phyloP scores from a whole-genome alignment of 2,329 filamentous ascomycete species.

The Trichoderma koningii region DNA sequence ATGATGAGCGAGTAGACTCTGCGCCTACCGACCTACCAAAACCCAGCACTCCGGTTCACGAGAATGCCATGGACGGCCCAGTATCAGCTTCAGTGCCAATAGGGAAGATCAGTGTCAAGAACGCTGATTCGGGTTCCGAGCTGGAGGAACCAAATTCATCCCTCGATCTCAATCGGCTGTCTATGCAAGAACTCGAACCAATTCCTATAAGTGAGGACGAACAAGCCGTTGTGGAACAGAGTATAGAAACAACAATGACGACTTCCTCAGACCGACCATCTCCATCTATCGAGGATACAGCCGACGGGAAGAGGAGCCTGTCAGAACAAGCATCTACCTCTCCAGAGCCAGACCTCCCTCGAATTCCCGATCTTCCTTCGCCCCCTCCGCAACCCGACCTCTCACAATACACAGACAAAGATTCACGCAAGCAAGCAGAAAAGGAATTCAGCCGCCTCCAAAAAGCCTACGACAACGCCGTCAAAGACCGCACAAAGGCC shows the following conservation, averaged over 20 bases:
- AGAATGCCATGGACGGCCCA: not conserved
- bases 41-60: not conserved
- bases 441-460: constrained; percentile 64
- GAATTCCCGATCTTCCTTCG: constrained; percentile 53
- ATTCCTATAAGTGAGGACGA: constrained; percentile 41
- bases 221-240: constrained; percentile 10
- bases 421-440: constrained; percentile 66
- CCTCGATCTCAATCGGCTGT: constrained; percentile 31
- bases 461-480: constrained; percentile 65
- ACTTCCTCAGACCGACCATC: not conserved
- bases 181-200: constrained; percentile 45
- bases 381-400: constrained; percentile 54
- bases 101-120: not conserved
- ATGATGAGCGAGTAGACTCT: not conserved
- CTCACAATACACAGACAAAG: constrained; percentile 61
- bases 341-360: constrained; percentile 40
- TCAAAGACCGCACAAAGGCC: constrained; percentile 67
- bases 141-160: not conserved
- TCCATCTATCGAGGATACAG: not conserved
- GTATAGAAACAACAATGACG: not conserved
- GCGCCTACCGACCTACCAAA: not conserved
- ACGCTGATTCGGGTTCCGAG: not conserved
- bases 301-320: too few relatives aligned
- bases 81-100: not conserved
- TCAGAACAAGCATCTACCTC: not conserved